Percentiles rank a stretch among this genome's conserved stretches.
Conservation (phyloP, 345 rosid species). For the Citrus inodora region DNA sequence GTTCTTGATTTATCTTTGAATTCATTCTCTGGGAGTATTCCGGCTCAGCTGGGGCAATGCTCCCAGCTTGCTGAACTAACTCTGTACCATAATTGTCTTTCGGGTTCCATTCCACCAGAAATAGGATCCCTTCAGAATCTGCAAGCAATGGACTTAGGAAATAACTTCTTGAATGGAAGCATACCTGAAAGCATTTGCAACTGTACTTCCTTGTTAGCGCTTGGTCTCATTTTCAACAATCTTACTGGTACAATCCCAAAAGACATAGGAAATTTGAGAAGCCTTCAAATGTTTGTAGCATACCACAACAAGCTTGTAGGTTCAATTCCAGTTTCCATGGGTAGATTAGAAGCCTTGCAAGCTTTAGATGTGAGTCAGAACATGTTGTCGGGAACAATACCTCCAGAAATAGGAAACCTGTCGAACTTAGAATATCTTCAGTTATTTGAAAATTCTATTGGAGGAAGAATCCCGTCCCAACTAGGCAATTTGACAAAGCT, state of each 20-base stretch:
- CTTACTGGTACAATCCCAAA: slow-evolving; percentile 57
- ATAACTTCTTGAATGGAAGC: slow-evolving; percentile 54
- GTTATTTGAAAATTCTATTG: slow-evolving; percentile 45
- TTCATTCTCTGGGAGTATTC: slow-evolving; percentile 54
- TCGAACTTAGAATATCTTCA: slow-evolving; percentile 39
- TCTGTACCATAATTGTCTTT: slow-evolving; percentile 51
- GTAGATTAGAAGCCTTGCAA: slow-evolving; percentile 47
- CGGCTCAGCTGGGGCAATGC: slow-evolving; percentile 55
- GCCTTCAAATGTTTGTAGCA: slow-evolving; percentile 50
- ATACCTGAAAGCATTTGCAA: slow-evolving; percentile 58
- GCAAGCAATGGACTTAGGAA: slow-evolving; percentile 49
- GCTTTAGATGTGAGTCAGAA: slow-evolving; percentile 53
- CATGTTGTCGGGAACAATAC: slow-evolving; percentile 57
- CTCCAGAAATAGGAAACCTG: slow-evolving; percentile 67
- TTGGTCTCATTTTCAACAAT: slow-evolving; percentile 50
- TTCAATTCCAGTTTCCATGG: slow-evolving; percentile 58
- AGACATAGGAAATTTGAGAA: slow-evolving; percentile 56
- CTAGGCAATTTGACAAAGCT: slow-evolving; percentile 57
- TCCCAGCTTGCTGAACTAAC: slow-evolving; percentile 43
- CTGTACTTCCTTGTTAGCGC: slow-evolving; percentile 44
- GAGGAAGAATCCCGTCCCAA: slow-evolving; percentile 62
- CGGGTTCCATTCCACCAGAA: slow-evolving; percentile 63
- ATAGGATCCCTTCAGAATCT: slow-evolving; percentile 54
- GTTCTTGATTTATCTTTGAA: slow-evolving; percentile 81
- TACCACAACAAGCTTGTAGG: slow-evolving; percentile 48